Conservation (phyloP, 805 yeast species). For the Candida golubevii region DNA sequence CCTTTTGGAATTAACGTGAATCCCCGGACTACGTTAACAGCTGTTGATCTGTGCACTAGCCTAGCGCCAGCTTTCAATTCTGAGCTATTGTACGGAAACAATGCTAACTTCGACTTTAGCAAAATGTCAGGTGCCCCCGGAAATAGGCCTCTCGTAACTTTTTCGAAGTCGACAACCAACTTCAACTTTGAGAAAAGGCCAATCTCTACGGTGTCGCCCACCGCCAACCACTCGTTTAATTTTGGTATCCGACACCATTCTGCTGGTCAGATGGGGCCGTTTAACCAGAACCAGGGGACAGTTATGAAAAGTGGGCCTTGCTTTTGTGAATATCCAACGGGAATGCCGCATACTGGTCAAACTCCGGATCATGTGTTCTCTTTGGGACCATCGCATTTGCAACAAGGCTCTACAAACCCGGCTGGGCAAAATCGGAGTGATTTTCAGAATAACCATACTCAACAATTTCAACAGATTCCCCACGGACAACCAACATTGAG, state of each 20-base stretch:
- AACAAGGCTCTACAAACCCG: no score
- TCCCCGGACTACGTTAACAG: no score
- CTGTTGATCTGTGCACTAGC: conserved; percentile 29
- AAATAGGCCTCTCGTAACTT: conserved; percentile 3
- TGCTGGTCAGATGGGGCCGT: conserved; percentile 14
- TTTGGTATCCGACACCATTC: conserved; percentile 13
- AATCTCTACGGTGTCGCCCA: background rate
- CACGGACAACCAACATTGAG: background rate
- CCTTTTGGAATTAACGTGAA: conserved; percentile 11
- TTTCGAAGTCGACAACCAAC: conserved; percentile 6
- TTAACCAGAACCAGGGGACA: background rate
- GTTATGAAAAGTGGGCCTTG: background rate
- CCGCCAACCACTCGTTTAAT: conserved; percentile 2
- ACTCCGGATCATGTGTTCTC: background rate
- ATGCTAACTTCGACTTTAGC: conserved; percentile 5
- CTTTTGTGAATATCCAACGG: background rate
- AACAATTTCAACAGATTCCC: background rate
- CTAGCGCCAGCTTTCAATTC: conserved; percentile 31
- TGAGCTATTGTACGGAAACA: conserved; percentile 6
- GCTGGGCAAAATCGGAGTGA: background rate
- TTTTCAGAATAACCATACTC: background rate
- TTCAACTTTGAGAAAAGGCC: conserved; percentile 6
- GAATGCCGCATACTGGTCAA: background rate
- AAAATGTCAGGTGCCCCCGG: background rate
- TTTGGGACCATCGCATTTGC: no score